A percentile compares a stretch with the other conserved stretches of the same genome.
These are phyloP conservation scores for Cenchrus americanus DNA, from an alignment of 176 grass and related monocot species.

Conservation along the genomic window DNA sequence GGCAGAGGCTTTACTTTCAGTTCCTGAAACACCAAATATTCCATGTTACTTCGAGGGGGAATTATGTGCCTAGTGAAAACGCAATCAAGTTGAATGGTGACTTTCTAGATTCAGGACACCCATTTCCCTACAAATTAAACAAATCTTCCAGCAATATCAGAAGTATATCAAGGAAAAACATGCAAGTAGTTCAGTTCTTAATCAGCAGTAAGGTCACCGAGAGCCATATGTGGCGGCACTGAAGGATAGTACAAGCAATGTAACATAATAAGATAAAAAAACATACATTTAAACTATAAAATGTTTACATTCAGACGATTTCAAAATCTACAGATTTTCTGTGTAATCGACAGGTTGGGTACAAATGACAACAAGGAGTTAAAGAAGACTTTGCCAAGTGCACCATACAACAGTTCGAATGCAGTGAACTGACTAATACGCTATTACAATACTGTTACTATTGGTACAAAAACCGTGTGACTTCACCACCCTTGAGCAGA, in stretches of 20 bases:
- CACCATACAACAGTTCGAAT: neutral
- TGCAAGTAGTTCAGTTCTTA: neutral
- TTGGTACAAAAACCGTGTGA: slow-evolving; percentile 19
- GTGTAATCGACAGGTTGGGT: slow-evolving; percentile 4
- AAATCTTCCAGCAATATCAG: neutral
- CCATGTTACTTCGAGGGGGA: slow-evolving; percentile 2
- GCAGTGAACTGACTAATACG: neutral
- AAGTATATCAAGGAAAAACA: neutral
- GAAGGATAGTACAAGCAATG: slow-evolving; percentile 6
- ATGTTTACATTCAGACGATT: neutral
- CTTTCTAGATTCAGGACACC: slow-evolving; percentile 15
- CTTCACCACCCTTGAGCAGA: slow-evolving; percentile 25
- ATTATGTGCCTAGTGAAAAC: neutral
- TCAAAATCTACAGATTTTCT: neutral
- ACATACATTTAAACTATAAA: neutral
- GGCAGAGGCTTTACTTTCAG: slow-evolving; percentile 67
- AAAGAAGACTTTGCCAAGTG: neutral
- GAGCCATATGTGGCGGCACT: neutral
- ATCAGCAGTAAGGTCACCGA: slow-evolving; percentile 14
- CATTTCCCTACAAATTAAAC: slow-evolving; percentile 13
- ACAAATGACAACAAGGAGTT: neutral
- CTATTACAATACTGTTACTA: neutral
- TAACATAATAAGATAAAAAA: neutral
- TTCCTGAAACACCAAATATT: slow-evolving; percentile 66
- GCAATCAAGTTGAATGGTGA: neutral